A percentile compares a stretch with the other conserved stretches of the same genome.
Conservation (phyloP, 768 basidiomycete species). For the Tulasnella sp. region DNA sequence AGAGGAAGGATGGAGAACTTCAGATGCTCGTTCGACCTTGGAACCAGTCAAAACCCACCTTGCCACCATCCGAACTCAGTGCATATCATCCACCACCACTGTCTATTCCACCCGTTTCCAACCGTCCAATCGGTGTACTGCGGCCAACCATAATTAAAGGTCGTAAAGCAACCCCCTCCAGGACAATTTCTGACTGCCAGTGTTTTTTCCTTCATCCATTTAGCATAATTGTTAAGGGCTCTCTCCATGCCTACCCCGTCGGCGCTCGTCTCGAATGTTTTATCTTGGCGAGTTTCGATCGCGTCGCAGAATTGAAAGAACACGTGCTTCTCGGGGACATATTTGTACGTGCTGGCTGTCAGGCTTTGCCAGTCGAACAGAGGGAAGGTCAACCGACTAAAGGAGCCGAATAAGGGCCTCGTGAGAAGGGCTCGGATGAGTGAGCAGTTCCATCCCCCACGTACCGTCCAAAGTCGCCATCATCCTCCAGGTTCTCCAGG, state of each 20-base stretch:
- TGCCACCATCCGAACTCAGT: conserved; percentile 20
- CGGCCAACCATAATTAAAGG: neutral
- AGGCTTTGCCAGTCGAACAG: conserved; percentile 10
- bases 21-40: too few relatives aligned
- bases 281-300: neutral
- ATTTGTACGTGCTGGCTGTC: neutral
- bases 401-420: too few relatives aligned
- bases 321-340: neutral
- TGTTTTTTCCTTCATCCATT: neutral
- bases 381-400: neutral
- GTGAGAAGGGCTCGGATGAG: too few relatives aligned
- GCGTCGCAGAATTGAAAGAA: conserved; percentile 26
- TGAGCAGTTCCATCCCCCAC: neutral
- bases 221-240: conserved; percentile 6
- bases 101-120: neutral
- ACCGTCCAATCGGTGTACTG: conserved; percentile 23
- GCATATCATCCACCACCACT: conserved; percentile 22
- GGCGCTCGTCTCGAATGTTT: neutral
- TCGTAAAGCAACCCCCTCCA: conserved; percentile 8
- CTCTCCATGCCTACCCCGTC: conserved; percentile 1
- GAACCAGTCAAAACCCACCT: neutral
- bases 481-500: neutral
- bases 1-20: neutral
- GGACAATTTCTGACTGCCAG: neutral
- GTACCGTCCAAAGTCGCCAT: conserved; percentile 18